Percentiles rank a stretch among this genome's conserved stretches.
Conservation (phyloP, 441 rosid species). For the Mallotus repandus region DNA sequence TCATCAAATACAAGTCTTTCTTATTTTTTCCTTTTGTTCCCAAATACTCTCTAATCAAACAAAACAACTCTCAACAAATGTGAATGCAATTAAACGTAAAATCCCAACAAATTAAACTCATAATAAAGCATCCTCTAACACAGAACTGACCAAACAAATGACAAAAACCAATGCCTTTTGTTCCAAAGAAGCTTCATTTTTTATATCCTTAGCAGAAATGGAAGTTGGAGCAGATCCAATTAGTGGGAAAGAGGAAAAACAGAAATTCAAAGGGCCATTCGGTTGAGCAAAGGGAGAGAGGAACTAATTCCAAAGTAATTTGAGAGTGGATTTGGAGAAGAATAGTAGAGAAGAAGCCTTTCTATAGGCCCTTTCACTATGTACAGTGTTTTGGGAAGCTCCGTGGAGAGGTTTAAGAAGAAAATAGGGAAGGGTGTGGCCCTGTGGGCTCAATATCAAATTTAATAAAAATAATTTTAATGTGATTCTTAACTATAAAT, state of each 20-base stretch:
- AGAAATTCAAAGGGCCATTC: conserved; percentile 37
- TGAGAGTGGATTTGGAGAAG: conserved; percentile 53
- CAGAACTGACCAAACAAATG: background rate
- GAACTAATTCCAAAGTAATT: conserved; percentile 34
- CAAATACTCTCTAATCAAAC: too few relatives aligned
- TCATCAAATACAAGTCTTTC: too few relatives aligned
- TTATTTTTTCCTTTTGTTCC: too few relatives aligned
- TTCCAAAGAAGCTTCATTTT: conserved; percentile 27
- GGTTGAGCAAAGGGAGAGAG: conserved; percentile 39
- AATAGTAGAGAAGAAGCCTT: conserved; percentile 77
- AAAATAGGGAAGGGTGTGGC: background rate
- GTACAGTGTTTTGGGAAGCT: background rate
- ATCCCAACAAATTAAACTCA: background rate
- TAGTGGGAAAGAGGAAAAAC: conserved; percentile 28
- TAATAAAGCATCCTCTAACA: background rate
- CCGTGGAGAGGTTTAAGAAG: conserved; percentile 10
- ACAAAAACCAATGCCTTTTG: conserved; percentile 49
- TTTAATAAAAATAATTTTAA: too few relatives aligned
- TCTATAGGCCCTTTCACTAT: conserved; percentile 61
- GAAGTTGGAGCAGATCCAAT: conserved; percentile 36
- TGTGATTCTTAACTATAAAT: too few relatives aligned
- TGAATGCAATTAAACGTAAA: too few relatives aligned
- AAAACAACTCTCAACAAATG: too few relatives aligned
- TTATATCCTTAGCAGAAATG: conserved; percentile 34
- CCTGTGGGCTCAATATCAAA: too few relatives aligned